Base-by-base conservation (phyloP, 2,329 filamentous ascomycete species). In the Fonsecaea pedrosoi region DNA sequence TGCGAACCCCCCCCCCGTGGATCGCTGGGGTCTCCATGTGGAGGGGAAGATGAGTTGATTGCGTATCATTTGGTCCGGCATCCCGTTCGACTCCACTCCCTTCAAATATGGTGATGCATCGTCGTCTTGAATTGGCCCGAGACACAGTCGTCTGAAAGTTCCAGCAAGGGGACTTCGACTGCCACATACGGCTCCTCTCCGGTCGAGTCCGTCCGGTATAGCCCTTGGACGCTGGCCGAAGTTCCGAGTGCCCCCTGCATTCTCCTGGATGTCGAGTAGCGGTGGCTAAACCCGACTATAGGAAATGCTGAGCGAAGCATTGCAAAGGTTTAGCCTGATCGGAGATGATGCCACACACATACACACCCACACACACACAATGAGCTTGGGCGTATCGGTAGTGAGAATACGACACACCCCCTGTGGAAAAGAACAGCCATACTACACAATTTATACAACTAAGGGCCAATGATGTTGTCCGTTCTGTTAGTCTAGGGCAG, bases 11-110 rank as follows among this genome's bases (percentile, higher is more conserved):
- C 48, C 13, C 53, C 53, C 53, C 30, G 25, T 55, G 53, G 34
- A 18, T 37, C 53, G 30, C 45, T 37, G 59, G 59, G 59, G 59
- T 54, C 45, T 53, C 45, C 59, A 61, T 61, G 59, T 61, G 59
- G 59, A 61, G 59, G 18, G 30, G 45, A 40, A 12, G 7, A 50
- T 10, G 18, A 6, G 8, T 35, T 15, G 12, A 13, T 30, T 12
- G 45, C 21, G 18, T 30, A 35, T 54, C 18, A 61, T 54, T 50
- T 61, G 59, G 13, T 61, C 10, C n/a, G 34, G 6, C 57, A 48
- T 61, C 45, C 59, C 59, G 45, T 35, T 54, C 32, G 48, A 61
- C 59, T 35, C 59, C 59, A 48, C 13, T 54, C 10, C 53, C 32
- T 15, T 13, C 13, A 34, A 21, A 32, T 2, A 30, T 54, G 32